phyloP scores from a whole-genome alignment of 1,139 yeast genomes.

The Arxiozyma slooffiae region DNA sequence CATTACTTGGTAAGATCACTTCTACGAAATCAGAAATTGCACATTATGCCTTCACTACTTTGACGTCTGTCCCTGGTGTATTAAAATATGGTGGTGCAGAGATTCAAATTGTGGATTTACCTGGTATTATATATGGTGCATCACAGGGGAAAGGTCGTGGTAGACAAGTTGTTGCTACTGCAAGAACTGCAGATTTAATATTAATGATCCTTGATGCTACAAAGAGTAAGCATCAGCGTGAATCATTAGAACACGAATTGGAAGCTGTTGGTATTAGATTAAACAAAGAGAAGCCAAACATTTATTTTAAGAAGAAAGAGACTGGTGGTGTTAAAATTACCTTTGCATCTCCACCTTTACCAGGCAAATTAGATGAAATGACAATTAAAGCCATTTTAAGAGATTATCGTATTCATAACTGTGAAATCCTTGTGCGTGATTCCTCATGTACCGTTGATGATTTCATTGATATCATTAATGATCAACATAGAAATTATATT shows the following conservation, averaged over 20 bases:
- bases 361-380: conserved; percentile 62
- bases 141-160: conserved; percentile 97
- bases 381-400: conserved; percentile 65
- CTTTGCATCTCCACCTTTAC: conserved; percentile 64
- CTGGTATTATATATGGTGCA: conserved; percentile 96
- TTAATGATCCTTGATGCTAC: conserved; percentile 95
- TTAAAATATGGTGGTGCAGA: conserved; percentile 93
- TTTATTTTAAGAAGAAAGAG: conserved; percentile 65
- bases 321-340: conserved; percentile 89
- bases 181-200: conserved; percentile 86
- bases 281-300: conserved; percentile 73
- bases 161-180: conserved; percentile 90
- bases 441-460: conserved; percentile 88
- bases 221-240: conserved; percentile 80
- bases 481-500: conserved; percentile 75
- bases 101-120: conserved; percentile 89
- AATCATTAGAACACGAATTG: conserved; percentile 75
- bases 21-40: conserved; percentile 93
- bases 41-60: conserved; percentile 86
- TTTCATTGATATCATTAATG: conserved; percentile 85
- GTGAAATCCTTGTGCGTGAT: conserved; percentile 84
- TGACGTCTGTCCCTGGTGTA: conserved; percentile 94
- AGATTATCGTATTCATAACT: conserved; percentile 86
- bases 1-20: conserved; percentile 76
- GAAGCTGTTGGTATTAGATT: conserved; percentile 91